Evolutionary conservation across 1,284 basidiomycete species (phyloP), one percentile per base, ranked within the genome.

Genomic region (Irpex lacteus): DNA sequence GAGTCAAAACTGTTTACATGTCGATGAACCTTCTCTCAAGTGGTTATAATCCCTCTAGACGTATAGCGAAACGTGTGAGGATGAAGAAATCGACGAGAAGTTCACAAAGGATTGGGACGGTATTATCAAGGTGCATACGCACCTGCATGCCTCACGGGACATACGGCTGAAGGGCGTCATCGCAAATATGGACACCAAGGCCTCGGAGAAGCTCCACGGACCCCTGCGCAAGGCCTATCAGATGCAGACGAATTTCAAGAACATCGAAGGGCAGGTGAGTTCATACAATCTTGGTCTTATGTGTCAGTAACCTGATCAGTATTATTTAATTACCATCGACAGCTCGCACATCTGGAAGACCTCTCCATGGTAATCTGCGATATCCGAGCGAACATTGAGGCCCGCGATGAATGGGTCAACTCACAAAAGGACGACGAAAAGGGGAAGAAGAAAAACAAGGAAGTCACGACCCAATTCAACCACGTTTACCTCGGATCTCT

Each of bases 211-310:
- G 57, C 37, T 67, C 7, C 72, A 75, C 65, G 66, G 67, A 0
- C 58, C 66, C 2, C 34, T 76, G 7, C 75, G 75, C 56, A 52
- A 66, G 7, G 57, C 60, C 2, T 76, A 75, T 58, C 64, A 66
- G 3, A n/a, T 40, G 1, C 63, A 47, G 2, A 72, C 72, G 18
- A 78, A 79, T 61, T 75, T 74, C 63, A 74, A 75, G 62, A 61
- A 72, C 56, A 60, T 71, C 44, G 71, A 61, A 7, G 36, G 55
- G 5, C 73, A 73, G 68, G 73, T 73, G 50, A 21, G 67, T 44
- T 15, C 9, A 15, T 11, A 44, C 8, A 11, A 44, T 26, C 26
- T 26, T 26, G 26, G 26, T 26, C 40, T 44, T 44, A 44, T 44
- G 40, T 44, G 26, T 26, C 26, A 26, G 26, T 26, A 26, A 26